Percentiles rank a stretch among this genome's conserved stretches.
These are phyloP conservation scores for Physocladia obscura DNA, from an alignment of 192 early-diverging fungal genomes.

Conservation along the genomic window DNA sequence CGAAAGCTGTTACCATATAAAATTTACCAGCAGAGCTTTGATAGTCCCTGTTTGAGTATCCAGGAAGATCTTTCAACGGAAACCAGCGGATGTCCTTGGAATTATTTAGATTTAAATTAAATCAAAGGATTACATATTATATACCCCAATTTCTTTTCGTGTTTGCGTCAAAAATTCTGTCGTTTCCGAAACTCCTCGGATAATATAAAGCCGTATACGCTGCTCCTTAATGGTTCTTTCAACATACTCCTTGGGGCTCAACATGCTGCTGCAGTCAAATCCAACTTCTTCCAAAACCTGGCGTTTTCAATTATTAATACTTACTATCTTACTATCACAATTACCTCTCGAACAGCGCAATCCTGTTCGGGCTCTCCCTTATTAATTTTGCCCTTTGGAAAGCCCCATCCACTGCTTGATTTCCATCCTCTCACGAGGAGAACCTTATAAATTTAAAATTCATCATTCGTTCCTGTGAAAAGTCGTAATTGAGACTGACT, in stretches of 20 bases:
- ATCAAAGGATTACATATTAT: not conserved
- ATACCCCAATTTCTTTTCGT: constrained; percentile 92
- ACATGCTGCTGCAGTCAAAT: constrained; percentile 72
- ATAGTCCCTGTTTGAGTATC: constrained; percentile 36
- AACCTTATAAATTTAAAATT: constrained; percentile 21
- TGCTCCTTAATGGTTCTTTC: constrained; percentile 90
- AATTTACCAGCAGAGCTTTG: constrained; percentile 35
- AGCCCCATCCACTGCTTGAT: constrained; percentile 89
- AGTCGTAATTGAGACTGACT: not conserved
- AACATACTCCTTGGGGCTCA: constrained; percentile 76
- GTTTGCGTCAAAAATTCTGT: constrained; percentile 80
- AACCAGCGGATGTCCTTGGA: constrained; percentile 52
- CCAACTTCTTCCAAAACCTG: constrained; percentile 93
- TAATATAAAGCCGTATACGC: constrained; percentile 86
- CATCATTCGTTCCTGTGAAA: not conserved
- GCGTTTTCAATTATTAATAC: not conserved
- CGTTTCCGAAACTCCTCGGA: constrained; percentile 79
- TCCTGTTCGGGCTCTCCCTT: constrained; percentile 84
- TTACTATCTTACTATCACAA: not conserved
- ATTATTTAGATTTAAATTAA: not conserved
- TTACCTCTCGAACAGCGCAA: constrained; percentile 90
- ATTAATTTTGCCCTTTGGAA: constrained; percentile 98
- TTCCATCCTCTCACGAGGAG: constrained; percentile 94
- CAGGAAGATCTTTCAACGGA: constrained; percentile 40
- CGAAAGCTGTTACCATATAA: constrained; percentile 53